Base-by-base conservation (phyloP, 345 rosid genomes). In the Geranium rotundifolium region DNA sequence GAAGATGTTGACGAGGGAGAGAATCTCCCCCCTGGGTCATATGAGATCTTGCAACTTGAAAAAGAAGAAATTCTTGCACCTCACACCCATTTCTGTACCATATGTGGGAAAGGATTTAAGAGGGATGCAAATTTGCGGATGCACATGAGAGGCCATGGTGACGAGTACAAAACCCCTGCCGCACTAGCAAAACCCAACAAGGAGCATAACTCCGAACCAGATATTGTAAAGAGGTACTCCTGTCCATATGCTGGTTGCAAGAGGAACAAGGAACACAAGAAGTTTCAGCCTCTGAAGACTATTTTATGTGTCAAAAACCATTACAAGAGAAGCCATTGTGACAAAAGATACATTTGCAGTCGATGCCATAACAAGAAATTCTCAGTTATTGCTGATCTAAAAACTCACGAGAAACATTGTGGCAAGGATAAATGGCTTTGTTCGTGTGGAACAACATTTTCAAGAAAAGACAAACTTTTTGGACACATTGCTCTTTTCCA, bases 121-220 rank as follows among this genome's bases (percentile, higher is more conserved):
- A 81, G 99, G 71, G 99, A 93, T 49, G 99, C 99, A 0, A 93
- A 93, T 70, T 73, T 93, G 60, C 79, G 99, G 23, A 93, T 93
- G 99, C 99, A 93, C 69, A 93, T 93, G 99, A 77, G 99, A 78
- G 99, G 99, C 7, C 99, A 93, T 19, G 99, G 99, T 5, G 97
- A 93, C 19, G 96, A 93, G 78, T 93, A 93, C 77, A 93, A 93
- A 69, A 87, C 99, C 3, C 75, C 95, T 0, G 97, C 93, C 13
- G 99, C 99, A 18, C 88, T 93, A 0, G 96, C 96, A 0, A 93
- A 93, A 68, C 99, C 99, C 0, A 70, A 76, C 77, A 90, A 83
- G 73, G 96, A 86, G 78, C 52, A 88, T 0, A 19, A 72, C 63
- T 72, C 91, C 2, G 96, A 86, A 60, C 86, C 89, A 52, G 65